Evolutionary conservation across 2,329 filamentous ascomycete genomes (phyloP).

Genomic region (Hysterium pulicare): DNA sequence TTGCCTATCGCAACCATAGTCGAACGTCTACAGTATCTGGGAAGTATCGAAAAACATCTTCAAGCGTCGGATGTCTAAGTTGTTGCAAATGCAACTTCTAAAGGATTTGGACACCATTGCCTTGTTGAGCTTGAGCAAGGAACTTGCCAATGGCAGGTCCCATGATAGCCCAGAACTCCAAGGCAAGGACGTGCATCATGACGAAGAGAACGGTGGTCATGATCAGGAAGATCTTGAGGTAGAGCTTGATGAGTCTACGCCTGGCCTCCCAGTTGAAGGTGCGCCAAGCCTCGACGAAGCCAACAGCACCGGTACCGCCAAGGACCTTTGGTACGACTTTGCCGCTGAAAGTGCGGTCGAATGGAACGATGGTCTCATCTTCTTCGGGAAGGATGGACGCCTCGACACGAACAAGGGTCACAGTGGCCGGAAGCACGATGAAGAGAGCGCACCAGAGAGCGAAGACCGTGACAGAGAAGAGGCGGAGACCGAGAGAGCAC

Average conservation of each 20-base stretch:
- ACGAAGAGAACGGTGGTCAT: constrained; percentile 46
- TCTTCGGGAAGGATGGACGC: constrained; percentile 80
- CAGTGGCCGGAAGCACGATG: constrained; percentile 73
- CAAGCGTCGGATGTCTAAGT: too few relatives aligned
- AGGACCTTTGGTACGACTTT: constrained; percentile 71
- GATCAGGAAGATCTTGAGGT: constrained; percentile 66
- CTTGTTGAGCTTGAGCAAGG: constrained; percentile 15
- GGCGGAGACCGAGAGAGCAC: constrained; percentile 40
- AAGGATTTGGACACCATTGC: background rate
- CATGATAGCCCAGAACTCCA: constrained; percentile 52
- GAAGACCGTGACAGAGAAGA: constrained; percentile 36
- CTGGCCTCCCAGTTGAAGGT: constrained; percentile 72
- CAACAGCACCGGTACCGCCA: constrained; percentile 68
- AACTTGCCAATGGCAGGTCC: constrained; percentile 28
- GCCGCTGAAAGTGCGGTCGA: constrained; percentile 82
- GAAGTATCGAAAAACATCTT: too few relatives aligned
- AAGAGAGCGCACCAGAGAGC: constrained; percentile 56
- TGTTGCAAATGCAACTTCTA: too few relatives aligned
- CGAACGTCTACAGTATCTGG: too few relatives aligned
- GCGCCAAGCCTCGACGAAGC: constrained; percentile 73
- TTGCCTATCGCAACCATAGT: too few relatives aligned
- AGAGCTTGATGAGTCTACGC: constrained; percentile 69
- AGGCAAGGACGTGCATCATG: constrained; percentile 49
- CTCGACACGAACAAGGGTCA: constrained; percentile 77
- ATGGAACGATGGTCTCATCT: constrained; percentile 80